A percentile compares a stretch with the other conserved stretches of the same genome.
Conservation (phyloP, 139 green algal species). For the Edaphochlamys debaryana region DNA sequence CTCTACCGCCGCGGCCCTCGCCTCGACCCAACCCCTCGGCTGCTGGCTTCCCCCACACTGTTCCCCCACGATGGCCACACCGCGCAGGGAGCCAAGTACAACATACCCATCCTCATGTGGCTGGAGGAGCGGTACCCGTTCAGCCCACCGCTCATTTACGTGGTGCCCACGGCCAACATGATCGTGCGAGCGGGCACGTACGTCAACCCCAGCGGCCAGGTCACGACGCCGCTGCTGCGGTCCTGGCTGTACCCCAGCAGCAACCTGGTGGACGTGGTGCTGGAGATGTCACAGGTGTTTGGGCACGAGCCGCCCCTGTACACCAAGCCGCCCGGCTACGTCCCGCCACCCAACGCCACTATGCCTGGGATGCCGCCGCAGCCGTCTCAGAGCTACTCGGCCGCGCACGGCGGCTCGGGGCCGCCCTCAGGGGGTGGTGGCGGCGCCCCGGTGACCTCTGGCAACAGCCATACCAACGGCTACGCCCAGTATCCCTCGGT, state of each 20-base stretch:
- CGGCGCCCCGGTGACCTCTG: too few relatives aligned
- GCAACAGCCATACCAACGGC: neutral
- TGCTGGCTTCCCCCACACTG: too few relatives aligned
- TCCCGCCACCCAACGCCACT: neutral
- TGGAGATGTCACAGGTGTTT: slow-evolving; percentile 70
- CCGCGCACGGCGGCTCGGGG: neutral
- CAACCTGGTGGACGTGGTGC: slow-evolving; percentile 49
- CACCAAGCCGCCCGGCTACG: slow-evolving; percentile 67
- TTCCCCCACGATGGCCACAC: too few relatives aligned
- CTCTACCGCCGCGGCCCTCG: too few relatives aligned
- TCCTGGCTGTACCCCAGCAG: slow-evolving; percentile 38
- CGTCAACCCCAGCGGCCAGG: slow-evolving; percentile 79
- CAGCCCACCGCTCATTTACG: slow-evolving; percentile 77
- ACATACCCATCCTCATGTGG: slow-evolving; percentile 92
- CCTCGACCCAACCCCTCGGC: neutral
- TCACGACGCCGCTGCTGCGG: slow-evolving; percentile 29
- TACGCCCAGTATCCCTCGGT: slow-evolving; percentile 12
- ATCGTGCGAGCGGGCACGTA: slow-evolving; percentile 88
- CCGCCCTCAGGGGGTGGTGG: too few relatives aligned
- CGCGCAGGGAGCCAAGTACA: slow-evolving; percentile 86
- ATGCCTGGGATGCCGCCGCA: slow-evolving; percentile 7
- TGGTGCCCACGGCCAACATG: slow-evolving; percentile 90
- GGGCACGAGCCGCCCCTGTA: slow-evolving; percentile 88
- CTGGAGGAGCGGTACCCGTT: slow-evolving; percentile 84
- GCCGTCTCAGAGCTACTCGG: slow-evolving; percentile 8